Conservation (phyloP, 2,329 filamentous ascomycete species). For the Xylariaceae sp. region DNA sequence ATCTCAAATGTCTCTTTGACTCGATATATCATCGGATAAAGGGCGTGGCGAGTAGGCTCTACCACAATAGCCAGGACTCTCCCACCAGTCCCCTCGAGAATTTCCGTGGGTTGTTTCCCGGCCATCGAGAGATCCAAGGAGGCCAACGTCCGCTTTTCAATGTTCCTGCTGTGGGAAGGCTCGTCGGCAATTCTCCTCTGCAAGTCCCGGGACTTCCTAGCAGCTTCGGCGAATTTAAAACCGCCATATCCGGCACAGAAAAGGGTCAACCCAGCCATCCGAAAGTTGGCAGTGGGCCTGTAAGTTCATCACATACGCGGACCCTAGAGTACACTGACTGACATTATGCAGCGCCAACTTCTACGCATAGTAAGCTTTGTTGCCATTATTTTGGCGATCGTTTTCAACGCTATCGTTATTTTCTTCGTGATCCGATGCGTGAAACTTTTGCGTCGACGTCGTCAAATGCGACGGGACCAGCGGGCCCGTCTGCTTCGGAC, state of each 20-base stretch:
- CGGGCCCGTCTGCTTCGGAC: slow-evolving; percentile 8
- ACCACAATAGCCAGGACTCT: slow-evolving; percentile 18
- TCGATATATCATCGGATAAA: slow-evolving; percentile 38
- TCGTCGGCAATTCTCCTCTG: neutral
- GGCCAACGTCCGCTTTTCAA: slow-evolving; percentile 21
- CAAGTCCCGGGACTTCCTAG: slow-evolving; percentile 1
- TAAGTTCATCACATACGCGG: slow-evolving; percentile 5
- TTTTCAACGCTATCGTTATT: slow-evolving; percentile 8
- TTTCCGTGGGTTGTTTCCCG: slow-evolving; percentile 24
- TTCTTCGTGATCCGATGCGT: slow-evolving; percentile 14
- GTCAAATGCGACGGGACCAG: slow-evolving; percentile 13
- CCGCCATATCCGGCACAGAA: neutral
- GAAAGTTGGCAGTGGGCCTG: slow-evolving; percentile 6
- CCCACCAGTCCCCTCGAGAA: slow-evolving; percentile 13
- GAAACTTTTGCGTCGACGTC: slow-evolving; percentile 14
- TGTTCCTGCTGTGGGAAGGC: neutral
- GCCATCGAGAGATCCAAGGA: slow-evolving; percentile 18
- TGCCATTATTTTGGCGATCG: slow-evolving; percentile 5
- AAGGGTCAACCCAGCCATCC: neutral
- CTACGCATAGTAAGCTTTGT: slow-evolving; percentile 6
- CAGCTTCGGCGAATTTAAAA: neutral
- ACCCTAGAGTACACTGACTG: slow-evolving; percentile 11
- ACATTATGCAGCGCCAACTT: slow-evolving; percentile 6
- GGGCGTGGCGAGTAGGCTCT: slow-evolving; percentile 33
- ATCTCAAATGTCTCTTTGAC: slow-evolving; percentile 40